These are phyloP conservation scores for Gaeumannomyces sp. DNA, from an alignment of 2,329 filamentous ascomycete genomes.

Conservation along the genomic window DNA sequence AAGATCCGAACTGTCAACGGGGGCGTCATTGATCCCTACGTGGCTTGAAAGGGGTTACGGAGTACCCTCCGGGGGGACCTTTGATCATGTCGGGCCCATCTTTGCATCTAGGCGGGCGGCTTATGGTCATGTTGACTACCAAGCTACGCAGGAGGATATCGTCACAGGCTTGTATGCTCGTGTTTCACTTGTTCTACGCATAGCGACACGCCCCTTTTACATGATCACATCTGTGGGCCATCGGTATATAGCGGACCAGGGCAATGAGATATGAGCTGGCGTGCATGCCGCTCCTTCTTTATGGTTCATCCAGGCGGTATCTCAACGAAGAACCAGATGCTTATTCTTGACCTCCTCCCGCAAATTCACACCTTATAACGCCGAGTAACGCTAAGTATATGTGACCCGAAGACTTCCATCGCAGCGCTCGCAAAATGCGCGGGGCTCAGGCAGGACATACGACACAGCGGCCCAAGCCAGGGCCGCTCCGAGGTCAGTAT, in stretches of 20 bases:
- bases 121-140: neutral
- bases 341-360: neutral
- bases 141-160: neutral
- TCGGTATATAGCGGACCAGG: neutral
- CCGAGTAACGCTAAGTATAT: neutral
- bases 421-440: neutral
- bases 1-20: neutral
- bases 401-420: neutral
- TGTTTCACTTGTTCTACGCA: neutral
- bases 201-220: no score
- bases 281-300: neutral
- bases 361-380: neutral
- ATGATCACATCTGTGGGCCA: neutral
- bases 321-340: conserved; percentile 1
- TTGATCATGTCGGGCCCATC: neutral
- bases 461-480: conserved; percentile 37
- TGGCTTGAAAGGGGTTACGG: neutral
- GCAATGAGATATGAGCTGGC: neutral
- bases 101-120: neutral
- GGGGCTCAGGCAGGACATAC: neutral
- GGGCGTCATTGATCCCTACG: conserved; percentile 1
- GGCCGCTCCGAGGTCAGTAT: conserved; percentile 45
- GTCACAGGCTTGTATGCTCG: neutral
- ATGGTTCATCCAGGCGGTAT: neutral
- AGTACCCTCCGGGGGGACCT: neutral